phyloP scores from a whole-genome alignment of 192 early-diverging fungal species.

The Chytriomyces confervae region DNA sequence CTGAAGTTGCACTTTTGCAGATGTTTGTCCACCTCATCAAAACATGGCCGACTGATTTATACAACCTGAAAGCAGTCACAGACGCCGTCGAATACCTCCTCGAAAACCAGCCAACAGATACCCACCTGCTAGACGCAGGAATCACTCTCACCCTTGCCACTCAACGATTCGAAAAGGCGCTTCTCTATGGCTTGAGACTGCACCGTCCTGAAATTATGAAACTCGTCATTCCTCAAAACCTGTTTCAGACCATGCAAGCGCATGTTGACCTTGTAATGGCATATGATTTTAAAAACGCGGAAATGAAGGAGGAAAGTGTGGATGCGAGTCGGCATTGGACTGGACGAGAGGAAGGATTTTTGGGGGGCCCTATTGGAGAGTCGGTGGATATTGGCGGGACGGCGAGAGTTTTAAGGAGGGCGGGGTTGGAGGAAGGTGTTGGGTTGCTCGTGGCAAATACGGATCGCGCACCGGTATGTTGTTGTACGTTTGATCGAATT shows the following conservation, averaged over 20 bases:
- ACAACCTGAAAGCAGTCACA: constrained; percentile 76
- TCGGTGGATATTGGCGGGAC: constrained; percentile 28
- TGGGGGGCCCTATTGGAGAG: constrained; percentile 13
- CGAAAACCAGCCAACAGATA: constrained; percentile 58
- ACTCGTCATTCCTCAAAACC: constrained; percentile 74
- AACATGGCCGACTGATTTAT: constrained; percentile 81
- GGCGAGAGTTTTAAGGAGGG: constrained; percentile 32
- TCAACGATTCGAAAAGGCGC: constrained; percentile 71
- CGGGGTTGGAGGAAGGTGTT: constrained; percentile 59
- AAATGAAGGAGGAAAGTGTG: constrained; percentile 10
- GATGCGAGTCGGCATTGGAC: constrained; percentile 27
- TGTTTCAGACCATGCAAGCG: constrained; percentile 79
- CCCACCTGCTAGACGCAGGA: constrained; percentile 71
- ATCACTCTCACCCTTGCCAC: constrained; percentile 58
- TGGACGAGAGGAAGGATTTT: background rate
- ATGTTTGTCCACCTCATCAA: constrained; percentile 68
- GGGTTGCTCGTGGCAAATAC: constrained; percentile 83
- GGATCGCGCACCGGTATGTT: constrained; percentile 77
- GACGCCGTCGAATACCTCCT: constrained; percentile 75
- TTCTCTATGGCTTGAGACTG: constrained; percentile 82
- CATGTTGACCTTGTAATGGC: constrained; percentile 83
- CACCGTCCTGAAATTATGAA: constrained; percentile 75
- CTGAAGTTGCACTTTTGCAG: constrained; percentile 7
- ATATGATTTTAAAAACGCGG: constrained; percentile 65
- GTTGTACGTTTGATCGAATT: too few species aligned